Conservation (phyloP, 2,329 filamentous ascomycete genomes). For the Tolypocladium nubicola region DNA sequence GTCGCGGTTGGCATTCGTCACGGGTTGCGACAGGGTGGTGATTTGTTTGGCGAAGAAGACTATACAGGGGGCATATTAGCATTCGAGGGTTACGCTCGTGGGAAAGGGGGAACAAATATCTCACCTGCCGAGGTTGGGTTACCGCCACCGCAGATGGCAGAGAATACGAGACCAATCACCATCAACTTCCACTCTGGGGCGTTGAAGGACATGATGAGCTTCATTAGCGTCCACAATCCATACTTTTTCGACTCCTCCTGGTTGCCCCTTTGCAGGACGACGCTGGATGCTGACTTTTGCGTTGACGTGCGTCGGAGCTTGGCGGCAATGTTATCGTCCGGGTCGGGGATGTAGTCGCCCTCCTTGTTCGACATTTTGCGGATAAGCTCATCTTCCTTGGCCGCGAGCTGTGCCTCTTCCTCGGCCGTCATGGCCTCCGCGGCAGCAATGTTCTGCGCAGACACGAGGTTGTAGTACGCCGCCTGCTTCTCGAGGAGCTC, state of each 20-base stretch:
- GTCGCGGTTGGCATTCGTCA: slow-evolving; percentile 38
- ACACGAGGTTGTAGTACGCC: slow-evolving; percentile 77
- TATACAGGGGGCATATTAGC: slow-evolving; percentile 31
- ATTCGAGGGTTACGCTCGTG: neutral
- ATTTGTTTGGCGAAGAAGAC: slow-evolving; percentile 89
- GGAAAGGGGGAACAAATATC: neutral
- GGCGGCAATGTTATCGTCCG: slow-evolving; percentile 49
- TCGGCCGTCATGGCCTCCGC: slow-evolving; percentile 42
- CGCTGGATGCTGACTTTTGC: slow-evolving; percentile 55
- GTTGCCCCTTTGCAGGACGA: slow-evolving; percentile 49
- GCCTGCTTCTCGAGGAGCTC: slow-evolving; percentile 58
- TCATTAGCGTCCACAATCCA: slow-evolving; percentile 64
- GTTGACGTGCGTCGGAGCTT: slow-evolving; percentile 47
- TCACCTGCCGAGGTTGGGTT: slow-evolving; percentile 48
- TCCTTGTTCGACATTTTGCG: slow-evolving; percentile 33
- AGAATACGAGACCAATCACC: slow-evolving; percentile 61
- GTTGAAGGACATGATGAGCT: slow-evolving; percentile 74
- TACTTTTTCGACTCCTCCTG: slow-evolving; percentile 47
- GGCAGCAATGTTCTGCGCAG: slow-evolving; percentile 71
- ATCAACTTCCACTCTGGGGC: slow-evolving; percentile 59
- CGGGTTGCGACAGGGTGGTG: slow-evolving; percentile 47
- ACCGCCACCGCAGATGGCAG: slow-evolving; percentile 67
- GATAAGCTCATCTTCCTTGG: slow-evolving; percentile 38
- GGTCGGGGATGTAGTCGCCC: slow-evolving; percentile 37
- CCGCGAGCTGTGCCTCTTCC: slow-evolving; percentile 39